Base-by-base conservation (phyloP, 2,329 filamentous ascomycete genomes). In the Aspergillus novoparasiticus region DNA sequence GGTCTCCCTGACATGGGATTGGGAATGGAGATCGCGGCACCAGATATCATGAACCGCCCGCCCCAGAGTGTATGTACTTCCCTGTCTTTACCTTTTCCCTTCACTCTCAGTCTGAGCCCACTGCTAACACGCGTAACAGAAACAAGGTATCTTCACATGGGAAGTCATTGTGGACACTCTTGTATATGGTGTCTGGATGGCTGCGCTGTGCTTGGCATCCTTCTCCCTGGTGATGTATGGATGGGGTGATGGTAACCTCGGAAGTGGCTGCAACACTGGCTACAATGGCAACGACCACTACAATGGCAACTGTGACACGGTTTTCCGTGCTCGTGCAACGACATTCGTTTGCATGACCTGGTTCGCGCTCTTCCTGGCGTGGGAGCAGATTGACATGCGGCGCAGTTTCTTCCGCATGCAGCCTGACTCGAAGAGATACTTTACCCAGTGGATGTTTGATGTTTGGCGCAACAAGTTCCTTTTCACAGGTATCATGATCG, bases 1-100 rank as follows among this genome's bases (percentile, higher is more conserved):
- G 91, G 90, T 63, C 88, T 95, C 76, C 93, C 93, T 1, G 93
- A 94, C 63, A 95, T 97, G 81, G 93, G 93, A 50, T 86, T 97
- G 1, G 92, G 93, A 23, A 90, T 93, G 69, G 93, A 96, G 77
- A 81, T 84, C 51, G 91, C 92, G 0, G 87, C 89, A 0, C 84
- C 86, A 2, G 90, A 94, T 73, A 89, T 96, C 65, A 92, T 96
- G 86, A 81, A 85, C 66, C 89, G 92, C 58, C 91, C 92, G 9
- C 93, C 93, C 0, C 91, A 94, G 67, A 85, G 71, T 61, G 74
- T 75, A 71, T 36, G 74, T 66, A 28, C 11, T 21, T 34, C 14
- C 6, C 30, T 11, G 0, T 3, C 21, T 30, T 51, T n/a, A 2
- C 21, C 21, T 23, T 39, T 12, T 19, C 3, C 28, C 5, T 8